Conservation (phyloP, 768 basidiomycete genomes). For the Ramaria sp. region DNA sequence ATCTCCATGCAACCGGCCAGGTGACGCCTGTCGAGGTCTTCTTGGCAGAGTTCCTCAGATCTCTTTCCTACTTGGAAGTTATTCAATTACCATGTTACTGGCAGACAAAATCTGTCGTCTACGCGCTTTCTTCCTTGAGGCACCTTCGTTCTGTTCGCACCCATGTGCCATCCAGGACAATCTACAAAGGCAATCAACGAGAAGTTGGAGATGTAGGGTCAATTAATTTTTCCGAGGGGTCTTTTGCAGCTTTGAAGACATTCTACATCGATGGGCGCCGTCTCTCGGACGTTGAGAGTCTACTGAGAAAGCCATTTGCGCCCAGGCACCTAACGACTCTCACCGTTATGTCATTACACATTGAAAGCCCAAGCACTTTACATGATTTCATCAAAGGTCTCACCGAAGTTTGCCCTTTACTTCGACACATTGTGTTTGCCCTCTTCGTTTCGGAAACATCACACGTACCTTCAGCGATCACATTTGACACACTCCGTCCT, state of each 20-base stretch:
- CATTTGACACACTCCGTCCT: slow-evolving; percentile 27
- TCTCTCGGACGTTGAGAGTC: slow-evolving; percentile 32
- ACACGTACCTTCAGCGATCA: slow-evolving; percentile 20
- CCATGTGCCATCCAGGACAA: slow-evolving; percentile 8
- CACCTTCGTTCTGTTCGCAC: slow-evolving; percentile 7
- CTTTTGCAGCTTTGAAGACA: slow-evolving; percentile 45
- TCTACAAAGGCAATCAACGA: slow-evolving; percentile 14
- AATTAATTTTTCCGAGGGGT: slow-evolving; percentile 37
- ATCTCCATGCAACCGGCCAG: slow-evolving; percentile 4
- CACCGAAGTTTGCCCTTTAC: slow-evolving; percentile 35
- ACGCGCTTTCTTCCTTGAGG: slow-evolving; percentile 4
- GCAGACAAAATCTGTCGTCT: slow-evolving; percentile 7
- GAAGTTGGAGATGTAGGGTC: slow-evolving; percentile 30
- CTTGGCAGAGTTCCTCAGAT: slow-evolving; percentile 5
- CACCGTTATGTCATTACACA: slow-evolving; percentile 37
- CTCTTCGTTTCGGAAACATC: slow-evolving; percentile 17
- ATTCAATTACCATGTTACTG: slow-evolving; percentile 9
- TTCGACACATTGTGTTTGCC: slow-evolving; percentile 33
- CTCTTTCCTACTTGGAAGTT: slow-evolving; percentile 6
- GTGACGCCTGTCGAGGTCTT: slow-evolving; percentile 1
- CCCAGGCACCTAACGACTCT: slow-evolving; percentile 41
- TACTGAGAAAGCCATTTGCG: slow-evolving; percentile 33
- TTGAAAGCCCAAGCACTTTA: slow-evolving; percentile 33
- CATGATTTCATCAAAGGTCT: slow-evolving; percentile 33
- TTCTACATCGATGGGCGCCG: slow-evolving; percentile 34